A percentile compares a stretch with the other conserved stretches of the same genome.
Conservation (phyloP, 805 yeast species). For the Candida maris region DNA sequence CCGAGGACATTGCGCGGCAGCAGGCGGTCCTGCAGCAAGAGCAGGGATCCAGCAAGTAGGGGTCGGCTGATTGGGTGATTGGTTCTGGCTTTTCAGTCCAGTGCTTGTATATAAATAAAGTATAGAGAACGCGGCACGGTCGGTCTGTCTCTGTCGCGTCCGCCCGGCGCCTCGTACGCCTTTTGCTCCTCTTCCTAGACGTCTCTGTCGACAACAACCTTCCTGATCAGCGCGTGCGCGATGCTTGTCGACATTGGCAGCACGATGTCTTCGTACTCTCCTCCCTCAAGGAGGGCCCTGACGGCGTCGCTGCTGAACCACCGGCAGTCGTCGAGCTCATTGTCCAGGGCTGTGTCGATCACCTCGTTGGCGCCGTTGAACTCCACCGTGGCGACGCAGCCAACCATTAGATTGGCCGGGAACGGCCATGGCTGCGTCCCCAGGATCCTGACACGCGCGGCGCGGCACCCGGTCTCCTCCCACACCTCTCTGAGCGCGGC, state of each 20-base stretch:
- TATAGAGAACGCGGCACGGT: too few species aligned
- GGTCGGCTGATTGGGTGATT: too few species aligned
- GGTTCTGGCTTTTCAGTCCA: too few species aligned
- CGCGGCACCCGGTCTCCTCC: slow-evolving; percentile 90
- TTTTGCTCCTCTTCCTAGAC: too few species aligned
- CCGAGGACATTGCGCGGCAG: slow-evolving; percentile 53
- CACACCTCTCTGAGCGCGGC: slow-evolving; percentile 87
- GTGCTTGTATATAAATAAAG: too few species aligned
- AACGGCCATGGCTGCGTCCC: slow-evolving; percentile 97
- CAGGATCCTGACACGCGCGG: slow-evolving; percentile 53
- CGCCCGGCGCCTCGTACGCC: too few species aligned
- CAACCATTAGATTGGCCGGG: slow-evolving; percentile 91
- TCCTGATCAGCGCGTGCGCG: slow-evolving; percentile 41
- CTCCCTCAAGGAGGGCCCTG: slow-evolving; percentile 20
- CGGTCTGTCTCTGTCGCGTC: too few species aligned
- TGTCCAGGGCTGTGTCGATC: slow-evolving; percentile 75
- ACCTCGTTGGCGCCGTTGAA: slow-evolving; percentile 60
- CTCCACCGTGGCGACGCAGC: slow-evolving; percentile 80
- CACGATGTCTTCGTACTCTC: slow-evolving; percentile 26
- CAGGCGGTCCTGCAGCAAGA: slow-evolving; percentile 26
- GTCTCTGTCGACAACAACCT: too few species aligned
- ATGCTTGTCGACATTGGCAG: slow-evolving; percentile 44
- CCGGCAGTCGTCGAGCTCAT: slow-evolving; percentile 79
- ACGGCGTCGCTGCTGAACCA: slow-evolving; percentile 71
- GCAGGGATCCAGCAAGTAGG: slow-evolving; percentile 1